Percentiles rank a stretch among this genome's conserved stretches.
Evolutionary conservation across 345 rosid species (phyloP).

Genomic region (Moringa oleifera): DNA sequence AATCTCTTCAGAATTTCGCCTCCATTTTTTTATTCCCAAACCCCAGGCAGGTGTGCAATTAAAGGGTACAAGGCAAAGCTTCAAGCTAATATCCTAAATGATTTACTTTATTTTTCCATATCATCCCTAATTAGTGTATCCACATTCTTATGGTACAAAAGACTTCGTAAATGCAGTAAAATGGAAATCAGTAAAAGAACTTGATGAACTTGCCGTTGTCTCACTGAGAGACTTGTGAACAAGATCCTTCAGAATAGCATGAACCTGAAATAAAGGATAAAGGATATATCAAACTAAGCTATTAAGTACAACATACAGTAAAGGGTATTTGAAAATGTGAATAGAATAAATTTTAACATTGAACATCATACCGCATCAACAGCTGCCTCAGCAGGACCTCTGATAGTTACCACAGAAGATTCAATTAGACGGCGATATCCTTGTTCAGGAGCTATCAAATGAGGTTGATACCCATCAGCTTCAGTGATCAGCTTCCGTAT

Average conservation of each 20-base stretch:
- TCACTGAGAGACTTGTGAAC: constrained; percentile 70
- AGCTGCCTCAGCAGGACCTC: constrained; percentile 97
- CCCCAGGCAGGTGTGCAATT: background rate
- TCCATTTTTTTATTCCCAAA: background rate
- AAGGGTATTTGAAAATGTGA: background rate
- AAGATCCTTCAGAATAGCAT: constrained; percentile 78
- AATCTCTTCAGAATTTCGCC: background rate
- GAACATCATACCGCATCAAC: constrained; percentile 68
- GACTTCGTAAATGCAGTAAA: background rate
- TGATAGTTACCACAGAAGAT: constrained; percentile 67
- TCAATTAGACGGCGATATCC: constrained; percentile 96
- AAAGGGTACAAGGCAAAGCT: background rate
- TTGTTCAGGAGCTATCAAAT: constrained; percentile 97
- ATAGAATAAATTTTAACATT: background rate
- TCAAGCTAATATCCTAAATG: background rate
- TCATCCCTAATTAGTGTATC: background rate
- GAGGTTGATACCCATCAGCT: constrained; percentile 99
- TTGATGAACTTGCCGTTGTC: constrained; percentile 46
- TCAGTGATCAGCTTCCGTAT: constrained; percentile 82
- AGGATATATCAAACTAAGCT: constrained; percentile 4
- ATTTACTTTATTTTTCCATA: too few species aligned
- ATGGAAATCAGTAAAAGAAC: background rate
- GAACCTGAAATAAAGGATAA: constrained; percentile 44
- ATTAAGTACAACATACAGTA: background rate
- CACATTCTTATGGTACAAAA: too few species aligned